Conservation (phyloP, 2,329 filamentous ascomycete genomes). For the Fusarium anguioides region DNA sequence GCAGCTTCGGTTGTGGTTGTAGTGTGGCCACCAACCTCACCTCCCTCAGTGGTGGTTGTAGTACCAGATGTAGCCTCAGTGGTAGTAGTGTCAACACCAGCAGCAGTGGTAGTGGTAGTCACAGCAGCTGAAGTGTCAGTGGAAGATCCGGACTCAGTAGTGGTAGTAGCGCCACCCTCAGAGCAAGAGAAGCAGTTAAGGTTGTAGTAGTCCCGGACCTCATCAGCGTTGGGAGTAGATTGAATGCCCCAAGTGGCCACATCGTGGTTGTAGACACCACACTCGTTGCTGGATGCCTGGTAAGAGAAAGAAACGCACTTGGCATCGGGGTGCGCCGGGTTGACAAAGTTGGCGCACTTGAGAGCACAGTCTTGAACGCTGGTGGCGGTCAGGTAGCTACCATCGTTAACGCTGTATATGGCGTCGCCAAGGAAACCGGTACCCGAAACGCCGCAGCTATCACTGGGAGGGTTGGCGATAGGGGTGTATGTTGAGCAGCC, state of each 20-base stretch:
- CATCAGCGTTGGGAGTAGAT: neutral
- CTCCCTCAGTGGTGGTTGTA: neutral
- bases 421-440: neutral
- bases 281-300: neutral
- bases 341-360: neutral
- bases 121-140: neutral
- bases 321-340: neutral
- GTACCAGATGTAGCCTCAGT: neutral
- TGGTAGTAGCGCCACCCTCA: neutral
- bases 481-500: neutral
- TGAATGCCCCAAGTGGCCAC: no score
- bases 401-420: no score
- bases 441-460: neutral
- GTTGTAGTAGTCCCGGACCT: neutral
- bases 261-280: no score
- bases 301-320: neutral
- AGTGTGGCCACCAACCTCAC: neutral
- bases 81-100: no score
- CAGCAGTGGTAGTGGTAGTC: no score
- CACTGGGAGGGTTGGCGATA: neutral
- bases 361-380: neutral
- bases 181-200: conserved; percentile 8
- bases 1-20: neutral
- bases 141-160: neutral
- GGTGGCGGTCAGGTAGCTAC: accelerated